Evolutionary conservation across 495 filamentous ascomycete species (phyloP).

Genomic region (Podospora bellae-mahoneyi): DNA sequence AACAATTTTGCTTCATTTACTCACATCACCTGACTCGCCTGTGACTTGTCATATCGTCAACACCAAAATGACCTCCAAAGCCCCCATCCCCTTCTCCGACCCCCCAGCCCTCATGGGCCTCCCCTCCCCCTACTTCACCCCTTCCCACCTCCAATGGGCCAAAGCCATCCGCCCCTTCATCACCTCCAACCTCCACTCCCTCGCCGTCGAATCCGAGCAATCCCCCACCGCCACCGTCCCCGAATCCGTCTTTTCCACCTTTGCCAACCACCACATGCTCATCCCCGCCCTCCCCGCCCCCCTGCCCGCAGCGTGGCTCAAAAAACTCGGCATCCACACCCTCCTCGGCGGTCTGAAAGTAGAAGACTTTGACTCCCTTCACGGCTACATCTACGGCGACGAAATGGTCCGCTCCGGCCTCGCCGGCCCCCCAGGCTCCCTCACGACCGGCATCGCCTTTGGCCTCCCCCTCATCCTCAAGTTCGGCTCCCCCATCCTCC

Average conservation of each 20-base stretch:
- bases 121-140: constrained; percentile 66
- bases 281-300: constrained; percentile 63
- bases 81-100: constrained; percentile 63
- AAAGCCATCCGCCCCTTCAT: constrained; percentile 63
- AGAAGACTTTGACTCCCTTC: constrained; percentile 72
- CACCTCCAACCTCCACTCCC: constrained; percentile 53
- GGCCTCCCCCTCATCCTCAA: constrained; percentile 68
- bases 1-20: background rate
- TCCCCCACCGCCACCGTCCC: constrained; percentile 59
- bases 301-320: constrained; percentile 64
- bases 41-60: background rate
- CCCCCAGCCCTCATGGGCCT: constrained; percentile 67
- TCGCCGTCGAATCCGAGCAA: constrained; percentile 66
- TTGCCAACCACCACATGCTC: constrained; percentile 61
- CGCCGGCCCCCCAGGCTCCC: constrained; percentile 53
- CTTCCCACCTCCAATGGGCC: constrained; percentile 61
- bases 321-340: constrained; percentile 59
- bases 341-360: constrained; percentile 64
- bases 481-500: constrained; percentile 56
- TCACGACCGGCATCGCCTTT: constrained; percentile 69
- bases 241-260: constrained; percentile 57
- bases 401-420: constrained; percentile 66
- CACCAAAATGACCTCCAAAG: background rate
- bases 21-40: background rate
- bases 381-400: constrained; percentile 65